A percentile compares a stretch with the other conserved stretches of the same genome.
Conservation (phyloP, 73 alveolate species). For the Paramecium sonneborni region DNA sequence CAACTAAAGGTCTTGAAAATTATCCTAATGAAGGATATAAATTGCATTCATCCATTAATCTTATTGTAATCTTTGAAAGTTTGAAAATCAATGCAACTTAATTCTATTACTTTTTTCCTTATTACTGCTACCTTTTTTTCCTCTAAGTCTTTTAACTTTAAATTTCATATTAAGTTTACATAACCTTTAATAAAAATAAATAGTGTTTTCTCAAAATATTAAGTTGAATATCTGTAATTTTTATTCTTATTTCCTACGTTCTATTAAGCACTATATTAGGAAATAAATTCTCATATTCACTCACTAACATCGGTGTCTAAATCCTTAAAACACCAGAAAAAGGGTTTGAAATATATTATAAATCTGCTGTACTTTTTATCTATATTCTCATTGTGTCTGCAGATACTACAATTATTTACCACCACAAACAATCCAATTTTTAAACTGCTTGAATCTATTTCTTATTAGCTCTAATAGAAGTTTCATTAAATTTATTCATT, state of each 20-base stretch:
- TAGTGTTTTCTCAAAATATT: background rate
- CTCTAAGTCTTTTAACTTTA: background rate
- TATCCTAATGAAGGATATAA: background rate
- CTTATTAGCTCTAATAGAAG: background rate
- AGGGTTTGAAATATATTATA: background rate
- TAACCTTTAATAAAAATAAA: background rate
- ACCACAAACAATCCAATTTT: constrained; percentile 9
- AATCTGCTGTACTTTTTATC: background rate
- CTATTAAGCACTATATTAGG: constrained; percentile 1
- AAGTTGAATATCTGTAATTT: background rate
- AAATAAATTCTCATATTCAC: constrained; percentile 23
- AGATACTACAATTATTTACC: background rate
- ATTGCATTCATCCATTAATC: constrained; percentile 21
- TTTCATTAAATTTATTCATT: background rate
- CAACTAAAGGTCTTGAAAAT: background rate
- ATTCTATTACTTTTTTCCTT: background rate
- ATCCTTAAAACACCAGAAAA: constrained; percentile 23
- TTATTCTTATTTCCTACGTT: background rate
- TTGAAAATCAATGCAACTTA: background rate
- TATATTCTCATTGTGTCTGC: constrained; percentile 14
- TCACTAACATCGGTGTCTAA: background rate
- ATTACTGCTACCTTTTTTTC: background rate
- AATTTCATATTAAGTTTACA: background rate
- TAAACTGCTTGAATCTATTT: background rate
- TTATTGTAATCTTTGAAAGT: background rate